Conservation (phyloP, 2,329 filamentous ascomycete genomes). For the Elsinoe australis region DNA sequence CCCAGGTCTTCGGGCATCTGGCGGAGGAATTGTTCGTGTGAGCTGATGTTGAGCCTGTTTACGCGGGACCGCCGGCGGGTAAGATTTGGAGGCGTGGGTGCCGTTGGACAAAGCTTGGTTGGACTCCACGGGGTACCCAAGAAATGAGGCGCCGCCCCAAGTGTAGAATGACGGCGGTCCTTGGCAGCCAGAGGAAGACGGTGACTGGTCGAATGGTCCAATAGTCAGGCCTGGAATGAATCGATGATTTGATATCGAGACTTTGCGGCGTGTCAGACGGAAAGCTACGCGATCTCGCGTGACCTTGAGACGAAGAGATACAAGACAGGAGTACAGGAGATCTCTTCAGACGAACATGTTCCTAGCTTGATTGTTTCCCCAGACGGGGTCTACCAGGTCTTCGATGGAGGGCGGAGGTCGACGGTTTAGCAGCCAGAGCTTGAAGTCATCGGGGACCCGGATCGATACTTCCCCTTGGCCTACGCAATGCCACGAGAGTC, state of each 20-base stretch:
- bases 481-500: constrained; percentile 15
- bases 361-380: not conserved
- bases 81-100: constrained; percentile 10
- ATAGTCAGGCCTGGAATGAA: not conserved
- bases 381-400: no score
- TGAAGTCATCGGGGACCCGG: constrained; percentile 7
- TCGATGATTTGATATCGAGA: not conserved
- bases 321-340: not conserved
- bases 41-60: not conserved
- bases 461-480: constrained; percentile 12
- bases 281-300: not conserved
- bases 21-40: not conserved
- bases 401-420: no score
- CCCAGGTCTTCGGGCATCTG: not conserved
- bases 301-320: not conserved
- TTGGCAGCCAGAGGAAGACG: not conserved
- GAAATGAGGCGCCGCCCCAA: constrained; percentile 14
- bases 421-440: no score
- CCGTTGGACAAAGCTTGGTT: constrained; percentile 16
- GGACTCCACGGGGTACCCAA: constrained; percentile 8
- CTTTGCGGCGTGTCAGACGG: not conserved
- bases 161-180: constrained; percentile 12
- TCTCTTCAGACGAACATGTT: not conserved
- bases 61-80: not conserved
- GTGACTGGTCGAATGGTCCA: constrained; percentile 3